These are phyloP conservation scores for Malus domestica DNA, from an alignment of 306 rosid genomes.

Conservation along the genomic window ASM211411v1 NC_041804.1:9044501-9045000, in stretches of 20 bases:
- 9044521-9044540: conserved; percentile 85
- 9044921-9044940: conserved; percentile 94
- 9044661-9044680: conserved; percentile 83
- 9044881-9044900: conserved; percentile 81
- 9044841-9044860: conserved; percentile 80
- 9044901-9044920: conserved; percentile 90
- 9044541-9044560: conserved; percentile 68
- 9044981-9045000: conserved; percentile 20
- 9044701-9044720: conserved; percentile 70
- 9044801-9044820: conserved; percentile 71
- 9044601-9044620: conserved; percentile 85
- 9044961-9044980: conserved; percentile 65
- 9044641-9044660: conserved; percentile 92
- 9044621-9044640: conserved; percentile 94
- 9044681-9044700: conserved; percentile 82
- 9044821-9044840: conserved; percentile 76
- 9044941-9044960: conserved; percentile 58
- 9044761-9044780: conserved; percentile 62
- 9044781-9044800: conserved; percentile 50
- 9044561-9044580: conserved; percentile 77
- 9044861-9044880: conserved; percentile 70
- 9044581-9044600: conserved; percentile 87
- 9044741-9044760: conserved; percentile 51
- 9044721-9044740: conserved; percentile 37
- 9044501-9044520: conserved; percentile 34